Evolutionary conservation across 2,329 filamentous ascomycete genomes (phyloP).

Genomic region (Aotearoamyces nothofagi): DNA sequence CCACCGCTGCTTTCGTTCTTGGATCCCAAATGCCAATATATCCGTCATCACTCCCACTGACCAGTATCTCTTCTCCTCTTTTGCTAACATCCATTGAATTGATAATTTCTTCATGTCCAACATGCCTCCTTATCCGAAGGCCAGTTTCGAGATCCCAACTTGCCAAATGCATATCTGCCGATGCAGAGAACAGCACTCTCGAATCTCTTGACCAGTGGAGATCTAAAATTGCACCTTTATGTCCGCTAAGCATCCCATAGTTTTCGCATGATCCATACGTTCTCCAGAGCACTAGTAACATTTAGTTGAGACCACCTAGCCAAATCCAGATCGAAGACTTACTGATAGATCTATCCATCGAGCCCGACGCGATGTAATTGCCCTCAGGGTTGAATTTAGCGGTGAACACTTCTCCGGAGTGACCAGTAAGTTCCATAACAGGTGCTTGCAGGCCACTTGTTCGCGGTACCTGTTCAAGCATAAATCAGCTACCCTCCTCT

Average conservation of each 20-base stretch:
- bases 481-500: neutral
- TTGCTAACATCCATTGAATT: slow-evolving; percentile 82
- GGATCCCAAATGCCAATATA: slow-evolving; percentile 95
- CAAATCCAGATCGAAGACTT: slow-evolving; percentile 21
- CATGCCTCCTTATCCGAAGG: slow-evolving; percentile 78
- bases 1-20: slow-evolving; percentile 71
- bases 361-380: slow-evolving; percentile 80
- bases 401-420: slow-evolving; percentile 76
- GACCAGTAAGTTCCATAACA: slow-evolving; percentile 82
- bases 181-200: slow-evolving; percentile 77
- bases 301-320: slow-evolving; percentile 10
- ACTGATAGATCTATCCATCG: slow-evolving; percentile 89
- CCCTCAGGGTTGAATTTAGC: slow-evolving; percentile 83
- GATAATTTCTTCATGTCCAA: slow-evolving; percentile 91
- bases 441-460: slow-evolving; percentile 78
- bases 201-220: slow-evolving; percentile 96
- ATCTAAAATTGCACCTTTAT: slow-evolving; percentile 83
- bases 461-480: slow-evolving; percentile 53
- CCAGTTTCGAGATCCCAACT: slow-evolving; percentile 93
- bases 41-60: slow-evolving; percentile 88
- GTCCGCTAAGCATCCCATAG: slow-evolving; percentile 75
- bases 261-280: slow-evolving; percentile 90
- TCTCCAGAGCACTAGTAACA: slow-evolving; percentile 65
- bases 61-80: slow-evolving; percentile 76
- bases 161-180: slow-evolving; percentile 82